Conservation (phyloP, 345 rosid genomes). For the Limnanthes douglasii region DNA sequence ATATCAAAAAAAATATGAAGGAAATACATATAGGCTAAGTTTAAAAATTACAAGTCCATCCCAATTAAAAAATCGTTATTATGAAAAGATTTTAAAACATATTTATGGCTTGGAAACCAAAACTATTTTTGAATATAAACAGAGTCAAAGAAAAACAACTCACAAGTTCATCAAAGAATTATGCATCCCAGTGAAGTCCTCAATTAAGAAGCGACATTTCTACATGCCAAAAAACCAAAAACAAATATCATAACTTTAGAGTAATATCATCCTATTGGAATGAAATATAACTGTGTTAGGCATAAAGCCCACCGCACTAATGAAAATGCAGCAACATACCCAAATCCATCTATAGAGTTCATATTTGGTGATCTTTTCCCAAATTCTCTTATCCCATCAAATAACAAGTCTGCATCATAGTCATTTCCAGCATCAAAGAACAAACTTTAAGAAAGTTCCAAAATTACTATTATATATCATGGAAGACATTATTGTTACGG, state of each 20-base stretch:
- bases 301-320: conserved; percentile 48
- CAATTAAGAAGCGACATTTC: conserved; percentile 79
- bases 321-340: conserved; percentile 74
- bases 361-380: conserved; percentile 84
- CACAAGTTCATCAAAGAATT: conserved; percentile 98
- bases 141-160: conserved; percentile 27
- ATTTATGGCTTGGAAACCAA: neutral
- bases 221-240: conserved; percentile 9
- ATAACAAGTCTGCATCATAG: conserved; percentile 65
- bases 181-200: conserved; percentile 79
- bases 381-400: conserved; percentile 74
- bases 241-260: no score
- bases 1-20: neutral
- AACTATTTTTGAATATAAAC: conserved; percentile 3
- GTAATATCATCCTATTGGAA: no score
- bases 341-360: conserved; percentile 93
- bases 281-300: conserved; percentile 1
- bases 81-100: neutral
- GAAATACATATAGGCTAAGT: conserved; percentile 3
- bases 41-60: neutral
- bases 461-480: no score
- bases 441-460: no score
- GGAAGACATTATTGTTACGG: no score
- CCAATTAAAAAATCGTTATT: neutral
- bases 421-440: no score